phyloP scores from a whole-genome alignment of 2,329 filamentous ascomycete species.

The Orbilia javanica region DNA sequence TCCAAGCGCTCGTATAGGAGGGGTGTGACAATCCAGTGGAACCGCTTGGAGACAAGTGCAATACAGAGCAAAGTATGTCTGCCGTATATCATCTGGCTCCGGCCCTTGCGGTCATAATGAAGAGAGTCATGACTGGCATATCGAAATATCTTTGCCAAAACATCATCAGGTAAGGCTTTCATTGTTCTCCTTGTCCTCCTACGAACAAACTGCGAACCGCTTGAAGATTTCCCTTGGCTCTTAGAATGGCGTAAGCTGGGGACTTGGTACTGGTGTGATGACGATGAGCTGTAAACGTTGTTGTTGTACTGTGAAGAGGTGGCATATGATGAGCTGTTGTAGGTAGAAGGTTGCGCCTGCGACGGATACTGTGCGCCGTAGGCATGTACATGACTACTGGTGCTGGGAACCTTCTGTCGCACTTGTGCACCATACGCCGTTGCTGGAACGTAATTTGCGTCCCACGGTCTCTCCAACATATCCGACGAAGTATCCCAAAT shows the following conservation, averaged over 20 bases:
- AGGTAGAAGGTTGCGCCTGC: constrained; percentile 54
- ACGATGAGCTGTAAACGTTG: constrained; percentile 34
- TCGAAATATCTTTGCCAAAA: constrained; percentile 56
- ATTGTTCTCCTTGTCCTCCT: constrained; percentile 52
- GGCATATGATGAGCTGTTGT: constrained; percentile 42
- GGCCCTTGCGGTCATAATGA: constrained; percentile 46
- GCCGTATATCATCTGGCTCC: constrained; percentile 37
- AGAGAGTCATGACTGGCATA: constrained; percentile 47
- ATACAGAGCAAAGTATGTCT: constrained; percentile 39
- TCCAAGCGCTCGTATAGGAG: constrained; percentile 53
- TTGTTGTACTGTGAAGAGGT: constrained; percentile 37
- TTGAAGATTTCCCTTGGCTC: constrained; percentile 56
- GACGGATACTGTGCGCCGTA: constrained; percentile 56
- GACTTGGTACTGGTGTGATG: constrained; percentile 37
- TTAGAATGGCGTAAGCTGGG: constrained; percentile 54
- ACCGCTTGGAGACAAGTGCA: constrained; percentile 50
- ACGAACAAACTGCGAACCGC: constrained; percentile 53
- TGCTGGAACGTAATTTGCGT: constrained; percentile 59
- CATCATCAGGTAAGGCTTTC: constrained; percentile 52
- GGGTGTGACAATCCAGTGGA: constrained; percentile 55
- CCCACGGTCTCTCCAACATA: constrained; percentile 59
- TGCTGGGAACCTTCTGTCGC: constrained; percentile 57
- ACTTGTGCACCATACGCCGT: constrained; percentile 58
- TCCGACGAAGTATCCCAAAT: constrained; percentile 51
- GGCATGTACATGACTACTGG: constrained; percentile 53